Percentiles rank a stretch among this genome's conserved stretches.
Evolutionary conservation across 2,329 filamentous ascomycete species (phyloP).

Genomic region (Ilyonectria robusta): DNA sequence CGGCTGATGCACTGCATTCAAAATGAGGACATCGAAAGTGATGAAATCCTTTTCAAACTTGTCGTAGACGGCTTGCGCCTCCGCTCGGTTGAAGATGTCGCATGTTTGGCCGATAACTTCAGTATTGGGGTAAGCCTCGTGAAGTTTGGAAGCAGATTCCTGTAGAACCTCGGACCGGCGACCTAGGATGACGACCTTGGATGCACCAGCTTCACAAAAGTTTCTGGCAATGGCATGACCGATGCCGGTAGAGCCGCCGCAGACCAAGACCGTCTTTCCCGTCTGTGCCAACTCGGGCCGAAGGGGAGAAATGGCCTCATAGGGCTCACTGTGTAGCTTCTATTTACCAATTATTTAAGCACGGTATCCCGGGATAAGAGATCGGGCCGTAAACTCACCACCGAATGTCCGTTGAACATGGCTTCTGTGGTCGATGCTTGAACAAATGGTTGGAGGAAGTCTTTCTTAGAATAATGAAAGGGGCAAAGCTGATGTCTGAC

Average conservation of each 20-base stretch:
- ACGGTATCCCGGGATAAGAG: not conserved
- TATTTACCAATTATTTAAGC: not conserved
- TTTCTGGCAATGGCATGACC: slow-evolving; percentile 75
- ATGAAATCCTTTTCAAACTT: slow-evolving; percentile 10
- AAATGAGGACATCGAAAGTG: slow-evolving; percentile 29
- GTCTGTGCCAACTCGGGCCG: slow-evolving; percentile 57
- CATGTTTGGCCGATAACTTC: slow-evolving; percentile 6
- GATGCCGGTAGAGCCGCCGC: slow-evolving; percentile 76
- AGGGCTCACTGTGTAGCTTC: slow-evolving; percentile 51
- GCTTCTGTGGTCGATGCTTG: not conserved
- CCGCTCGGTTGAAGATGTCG: slow-evolving; percentile 21
- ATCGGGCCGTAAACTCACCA: not conserved
- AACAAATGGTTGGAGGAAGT: not conserved
- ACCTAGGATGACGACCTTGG: slow-evolving; percentile 56
- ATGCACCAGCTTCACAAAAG: slow-evolving; percentile 60
- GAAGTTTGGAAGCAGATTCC: slow-evolving; percentile 24
- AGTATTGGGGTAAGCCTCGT: slow-evolving; percentile 24
- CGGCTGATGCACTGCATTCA: slow-evolving; percentile 32
- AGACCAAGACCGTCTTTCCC: slow-evolving; percentile 73
- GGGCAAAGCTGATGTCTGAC: not conserved
- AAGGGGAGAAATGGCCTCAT: slow-evolving; percentile 54
- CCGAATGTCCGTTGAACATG: slow-evolving; percentile 1
- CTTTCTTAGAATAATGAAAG: not conserved
- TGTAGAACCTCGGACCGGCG: slow-evolving; percentile 31
- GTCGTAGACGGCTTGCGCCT: slow-evolving; percentile 29